Base-by-base conservation (phyloP, 768 basidiomycete species). In the Jaapia argillacea region DNA sequence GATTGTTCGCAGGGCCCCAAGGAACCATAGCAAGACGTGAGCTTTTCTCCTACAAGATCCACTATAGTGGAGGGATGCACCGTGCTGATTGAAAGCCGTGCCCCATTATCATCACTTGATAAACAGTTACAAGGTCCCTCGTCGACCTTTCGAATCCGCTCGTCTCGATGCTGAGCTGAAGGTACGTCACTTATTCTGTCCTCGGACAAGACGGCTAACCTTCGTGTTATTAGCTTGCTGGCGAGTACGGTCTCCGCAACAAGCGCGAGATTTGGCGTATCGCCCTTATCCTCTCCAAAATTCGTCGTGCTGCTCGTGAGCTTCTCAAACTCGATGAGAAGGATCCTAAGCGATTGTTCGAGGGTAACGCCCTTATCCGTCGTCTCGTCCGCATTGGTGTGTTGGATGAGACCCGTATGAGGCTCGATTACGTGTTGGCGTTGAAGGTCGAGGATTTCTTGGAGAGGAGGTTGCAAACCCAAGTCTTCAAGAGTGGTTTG, bases 221-320 rank as follows among this genome's bases (percentile, higher is more conserved):
- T 3, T 18, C 23, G 22, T 18, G 13, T 27, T 35, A 13, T 42
- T 56, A 96, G 94, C 93, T 98, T 68, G 94, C 93, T 43, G 94
- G 96, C 69, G 96, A 99, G 72, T 98, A 93, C 75, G 96, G 96
- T 66, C 89, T 98, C 64, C 88, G 93, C 67, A 98, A 97, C 87
- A 99, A 99, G 78, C 87, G 94, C 64, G 96, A 99, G 73, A 96
- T 98, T 74, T 99, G 94, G 96, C 89, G 96, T 61, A 98, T 99
- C 67, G 81, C 90, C 64, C 84, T 99, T 60, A 82, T 81, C 65
- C 84, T 99, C 44, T 99, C 96, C 59, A 97, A 99, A 79, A 99
- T 99, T 63, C 94, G 96, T 75, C 92, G 96, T 84, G 96, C 96
- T 51, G 96, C 96, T 53, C 94, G 96, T 85, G 96, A 99, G 74